Conservation (phyloP, 1,139 yeast genomes). For the Yamadazyma friedrichii region DNA sequence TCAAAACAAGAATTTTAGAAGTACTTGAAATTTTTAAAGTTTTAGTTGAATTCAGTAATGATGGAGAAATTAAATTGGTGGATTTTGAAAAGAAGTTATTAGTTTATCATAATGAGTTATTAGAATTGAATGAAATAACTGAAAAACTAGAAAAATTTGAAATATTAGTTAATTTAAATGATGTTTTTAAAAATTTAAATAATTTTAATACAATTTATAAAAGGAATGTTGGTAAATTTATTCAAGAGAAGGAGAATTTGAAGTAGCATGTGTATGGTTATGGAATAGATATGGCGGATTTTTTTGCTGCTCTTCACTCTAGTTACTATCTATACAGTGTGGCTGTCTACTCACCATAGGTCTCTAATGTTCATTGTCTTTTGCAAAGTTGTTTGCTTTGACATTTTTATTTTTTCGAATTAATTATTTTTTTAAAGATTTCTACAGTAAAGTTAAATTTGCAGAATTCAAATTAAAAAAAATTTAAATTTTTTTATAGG, state of each 20-base stretch:
- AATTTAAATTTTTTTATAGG: too few species aligned
- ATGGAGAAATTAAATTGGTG: conserved; percentile 15
- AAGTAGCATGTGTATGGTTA: not conserved
- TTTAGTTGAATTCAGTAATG: conserved; percentile 33
- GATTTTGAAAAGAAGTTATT: conserved; percentile 16
- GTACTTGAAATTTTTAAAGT: conserved; percentile 47
- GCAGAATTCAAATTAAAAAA: too few species aligned
- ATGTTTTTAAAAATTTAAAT: conserved; percentile 51
- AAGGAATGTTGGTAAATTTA: conserved; percentile 32
- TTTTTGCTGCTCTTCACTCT: too few species aligned
- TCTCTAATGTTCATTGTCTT: too few species aligned
- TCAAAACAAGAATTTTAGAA: conserved; percentile 42
- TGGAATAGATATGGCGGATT: too few species aligned
- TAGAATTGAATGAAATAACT: conserved; percentile 16
- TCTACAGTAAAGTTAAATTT: too few species aligned
- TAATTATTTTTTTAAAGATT: too few species aligned
- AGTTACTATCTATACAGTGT: too few species aligned
- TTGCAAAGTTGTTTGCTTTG: too few species aligned
- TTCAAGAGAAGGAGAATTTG: conserved; percentile 9
- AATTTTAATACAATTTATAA: conserved; percentile 48
- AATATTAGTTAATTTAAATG: conserved; percentile 44
- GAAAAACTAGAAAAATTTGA: conserved; percentile 36
- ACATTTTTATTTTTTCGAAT: too few species aligned
- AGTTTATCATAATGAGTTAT: conserved; percentile 14
- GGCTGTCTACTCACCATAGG: too few species aligned